Base-by-base conservation (phyloP, 2,329 filamentous ascomycete species). In the Chrysosporium queenslandicum region DNA sequence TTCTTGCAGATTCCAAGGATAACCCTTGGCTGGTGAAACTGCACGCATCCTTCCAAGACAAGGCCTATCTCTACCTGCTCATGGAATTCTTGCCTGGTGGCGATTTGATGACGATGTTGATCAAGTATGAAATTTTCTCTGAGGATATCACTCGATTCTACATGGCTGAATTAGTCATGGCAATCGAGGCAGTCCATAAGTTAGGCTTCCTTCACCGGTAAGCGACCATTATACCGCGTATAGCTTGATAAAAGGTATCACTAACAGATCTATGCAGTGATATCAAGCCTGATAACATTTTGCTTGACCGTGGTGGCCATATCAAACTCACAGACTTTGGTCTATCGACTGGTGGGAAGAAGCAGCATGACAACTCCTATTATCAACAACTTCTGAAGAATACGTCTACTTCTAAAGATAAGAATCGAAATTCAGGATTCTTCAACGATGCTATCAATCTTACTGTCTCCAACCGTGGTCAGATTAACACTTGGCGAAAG, bases 121-220 rank as follows among this genome's bases (percentile, higher is more conserved):
- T 98, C 75, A 98, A 97, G 77, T 98, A 98, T 66, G 92, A 98
- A 69, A 96, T 98, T 68, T 98, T 98, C 70, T 94, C 89, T 0
- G 91, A 97, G 69, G 92, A 98, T 61, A 97, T 98, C 60, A 98
- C 92, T 27, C 83, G 92, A 16, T 98, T 98, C 72, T 98, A 98
- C 72, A 98, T 98, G 81, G 92, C 92, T 21, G 91, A 98, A 70
- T 91, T 97, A 62, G 87, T 95, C 21, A 79, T 97, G 65, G 92
- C 92, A n/a, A 97, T 98, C 60, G 92, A 98, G 66, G 92, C 92
- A 12, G 92, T 98, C 39, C 92, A 98, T 72, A 95, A 94, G 69
- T 79, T 97, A 58, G 92, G 92, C 56, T 98, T 96, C 73, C 94
- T 98, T 58, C 92, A 98, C 75, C 88, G 92, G 90, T 95, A 77